A percentile compares a stretch with the other conserved stretches of the same genome.
These are phyloP conservation scores for Lachancea kluyveri DNA, from an alignment of 805 yeast species.

Conservation along the genomic window DNA sequence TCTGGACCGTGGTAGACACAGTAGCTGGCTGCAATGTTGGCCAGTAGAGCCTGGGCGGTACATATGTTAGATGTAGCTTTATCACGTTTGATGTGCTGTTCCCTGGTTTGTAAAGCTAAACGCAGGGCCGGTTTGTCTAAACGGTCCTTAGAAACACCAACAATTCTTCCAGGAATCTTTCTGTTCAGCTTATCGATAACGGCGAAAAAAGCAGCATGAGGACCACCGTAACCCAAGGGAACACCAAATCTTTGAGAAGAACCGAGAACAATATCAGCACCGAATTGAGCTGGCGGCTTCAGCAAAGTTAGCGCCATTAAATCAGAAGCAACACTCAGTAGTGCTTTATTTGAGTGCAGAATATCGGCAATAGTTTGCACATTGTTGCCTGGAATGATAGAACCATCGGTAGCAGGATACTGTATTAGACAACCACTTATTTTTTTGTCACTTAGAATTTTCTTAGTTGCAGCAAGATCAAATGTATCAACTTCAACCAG, in stretches of 20 bases:
- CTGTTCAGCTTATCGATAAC: conserved; percentile 75
- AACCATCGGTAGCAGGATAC: conserved; percentile 86
- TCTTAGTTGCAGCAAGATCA: conserved; percentile 33
- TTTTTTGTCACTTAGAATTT: conserved; percentile 31
- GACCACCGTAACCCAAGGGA: conserved; percentile 97
- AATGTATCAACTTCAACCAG: conserved; percentile 52
- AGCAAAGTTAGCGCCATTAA: conserved; percentile 80
- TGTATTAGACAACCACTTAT: conserved; percentile 83
- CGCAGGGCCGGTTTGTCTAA: conserved; percentile 85
- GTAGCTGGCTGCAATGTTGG: conserved; percentile 92
- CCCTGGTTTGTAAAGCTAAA: conserved; percentile 94
- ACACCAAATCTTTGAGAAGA: conserved; percentile 95
- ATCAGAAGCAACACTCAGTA: conserved; percentile 86
- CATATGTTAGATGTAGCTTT: conserved; percentile 97
- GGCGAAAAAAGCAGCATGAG: conserved; percentile 96
- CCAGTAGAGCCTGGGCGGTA: conserved; percentile 94
- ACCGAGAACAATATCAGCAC: conserved; percentile 92
- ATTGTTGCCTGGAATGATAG: conserved; percentile 42
- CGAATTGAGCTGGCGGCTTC: conserved; percentile 76
- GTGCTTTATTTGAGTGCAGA: conserved; percentile 66
- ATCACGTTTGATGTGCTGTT: conserved; percentile 95
- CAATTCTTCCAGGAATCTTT: conserved; percentile 94
- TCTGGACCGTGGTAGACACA: conserved; percentile 94
- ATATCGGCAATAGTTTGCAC: conserved; percentile 52
- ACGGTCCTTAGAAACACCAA: conserved; percentile 89